Base-by-base conservation (phyloP, 2,329 filamentous ascomycete species). In the Sarocladium oryzae region DNA sequence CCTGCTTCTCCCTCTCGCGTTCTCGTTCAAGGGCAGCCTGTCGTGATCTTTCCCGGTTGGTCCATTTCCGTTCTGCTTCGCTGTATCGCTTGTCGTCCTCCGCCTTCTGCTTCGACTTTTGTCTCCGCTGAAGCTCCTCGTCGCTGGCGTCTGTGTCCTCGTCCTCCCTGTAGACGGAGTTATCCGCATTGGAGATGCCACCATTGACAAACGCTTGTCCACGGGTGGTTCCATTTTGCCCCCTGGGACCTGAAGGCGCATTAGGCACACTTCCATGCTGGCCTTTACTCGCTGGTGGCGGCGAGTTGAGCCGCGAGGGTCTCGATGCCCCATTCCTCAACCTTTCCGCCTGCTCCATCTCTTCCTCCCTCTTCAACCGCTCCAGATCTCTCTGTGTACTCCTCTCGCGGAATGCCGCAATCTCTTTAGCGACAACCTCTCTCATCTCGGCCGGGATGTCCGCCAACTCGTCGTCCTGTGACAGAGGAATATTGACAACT, bases 401-500 rank as follows among this genome's bases (percentile, higher is more conserved):
- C 18, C 92, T 81, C 58, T 99, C 93, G 57, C 93, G 81, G 73
- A 99, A 99, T 0, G 91, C 88, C 0, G 89, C 85, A 61, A 99
- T 99, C 66, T 99, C 95, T 52, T 86, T 86, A 0, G 93, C 89
- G 15, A 99, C 93, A 0, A 89, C 91, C 64, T 95, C 93, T 21
- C 93, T 85, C 89, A 96, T 95, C 64, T 97, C 93, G 1, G 89
- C 86, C 0, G 93, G 93, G 45, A 99, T 96, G 61, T 99, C 93
- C 18, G 91, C 86, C 26, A 99, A 76, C 63, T 99, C 93, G 62
- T 99, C 95, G 56, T 99, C 93, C 50, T 87, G 81, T 1, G 85
- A 84, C 28, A 96, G 77, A 3, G 90, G 86, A 53, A 97, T 95
- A 53, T 91, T 96, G 56, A 95, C 85, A 35, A 96, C 85, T 66